Evolutionary conservation across 2,329 filamentous ascomycete species (phyloP), one percentile per base, ranked within the genome.

Genomic region (Botrytis fragariae): DNA sequence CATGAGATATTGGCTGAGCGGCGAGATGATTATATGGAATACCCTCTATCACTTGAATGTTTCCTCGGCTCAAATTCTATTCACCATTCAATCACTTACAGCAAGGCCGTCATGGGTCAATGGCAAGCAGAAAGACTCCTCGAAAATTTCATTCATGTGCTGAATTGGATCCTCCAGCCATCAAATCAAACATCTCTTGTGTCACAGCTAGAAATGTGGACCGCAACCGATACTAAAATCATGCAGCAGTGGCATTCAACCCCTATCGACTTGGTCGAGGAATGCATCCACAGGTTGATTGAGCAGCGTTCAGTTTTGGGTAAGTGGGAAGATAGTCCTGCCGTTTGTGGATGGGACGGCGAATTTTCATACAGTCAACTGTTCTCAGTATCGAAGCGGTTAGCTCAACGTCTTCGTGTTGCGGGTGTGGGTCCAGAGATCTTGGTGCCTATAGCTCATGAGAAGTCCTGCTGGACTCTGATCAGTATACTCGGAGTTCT

Each of bases 401-500:
- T 57, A 7, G 51, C 51, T 16, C 51, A 7, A 57, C 7, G 51
- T 29, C 51, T 57, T 16, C 7, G n/a, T 32, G 16, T 7, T 57
- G 51, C 51, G 0, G 51, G n/a, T 3, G 51, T 57, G n/a, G 51
- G 51, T 18, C 51, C 51, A 57, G 51, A 57, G 14, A 18, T 18
- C 32, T 16, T 57, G 6, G 51, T 57, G n/a, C 51, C 51, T 29
- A 57, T 57, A 57, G 51, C 51, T 9, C 14, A 57, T 16, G 51
- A 29, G 51, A 57, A 57, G 51, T 57, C 82, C 25, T 57, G n/a
- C n/a, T 80, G 77, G 74, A 76, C 76, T 8, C 71, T 79, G n/a
- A 76, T 81, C 1, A 74, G 75, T 18, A 77, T 81, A 72, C 73
- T 81, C n/a, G 78, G 73, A 29, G 74, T 81, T 2, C 67, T 80